Base-by-base conservation (phyloP, 345 rosid species). In the Salix brachista region DNA sequence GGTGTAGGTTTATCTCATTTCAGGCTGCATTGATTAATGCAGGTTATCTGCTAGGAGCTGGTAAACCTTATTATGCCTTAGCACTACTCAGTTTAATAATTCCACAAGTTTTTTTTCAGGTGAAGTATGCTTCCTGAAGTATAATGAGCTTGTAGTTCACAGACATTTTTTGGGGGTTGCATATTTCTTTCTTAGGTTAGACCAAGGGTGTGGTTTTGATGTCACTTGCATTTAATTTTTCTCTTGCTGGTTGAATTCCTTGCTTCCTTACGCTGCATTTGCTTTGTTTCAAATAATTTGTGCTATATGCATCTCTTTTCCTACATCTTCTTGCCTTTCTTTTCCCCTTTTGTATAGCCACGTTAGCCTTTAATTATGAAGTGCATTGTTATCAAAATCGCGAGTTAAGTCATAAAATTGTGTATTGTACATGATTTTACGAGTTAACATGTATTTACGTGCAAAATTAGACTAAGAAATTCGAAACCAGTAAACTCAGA, bases 1-100 rank as follows among this genome's bases (percentile, higher is more conserved):
- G 4, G 12, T 70, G 64, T 23, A 6, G 44, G 25, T 67, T 8
- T 8, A 58, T 77, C 25, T 37, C 46, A 58, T 41, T 58, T n/a
- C 28, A 58, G 5, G 72, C 0, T 36, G 2, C 30, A 12, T 48
- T 82, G 60, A 44, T 76, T 67, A 11, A 70, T 77, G 79, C 88
- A 96, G 99, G 98, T 50, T 96, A 96, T 81, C 90, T 96, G 42
- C 89, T 96, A 62, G 98, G 89, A n/a, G 86, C 96, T 77, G 99
- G 97, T 19, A 96, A 96, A 89, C 93, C 99, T 61, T 91, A 87
- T 64, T 87, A 92, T 78, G 99, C 98, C 19, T 80, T 96, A 61
- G 97, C 99, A 16, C 77, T 96, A 17, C 85, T 96, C 37, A 94
- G 86, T 77, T 75, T 96, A 77, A 85, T 90, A 70, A 74, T 88